Evolutionary conservation across 2,329 filamentous ascomycete species (phyloP), one percentile per base, ranked within the genome.

Genomic region (Amauroascus verrucosus): DNA sequence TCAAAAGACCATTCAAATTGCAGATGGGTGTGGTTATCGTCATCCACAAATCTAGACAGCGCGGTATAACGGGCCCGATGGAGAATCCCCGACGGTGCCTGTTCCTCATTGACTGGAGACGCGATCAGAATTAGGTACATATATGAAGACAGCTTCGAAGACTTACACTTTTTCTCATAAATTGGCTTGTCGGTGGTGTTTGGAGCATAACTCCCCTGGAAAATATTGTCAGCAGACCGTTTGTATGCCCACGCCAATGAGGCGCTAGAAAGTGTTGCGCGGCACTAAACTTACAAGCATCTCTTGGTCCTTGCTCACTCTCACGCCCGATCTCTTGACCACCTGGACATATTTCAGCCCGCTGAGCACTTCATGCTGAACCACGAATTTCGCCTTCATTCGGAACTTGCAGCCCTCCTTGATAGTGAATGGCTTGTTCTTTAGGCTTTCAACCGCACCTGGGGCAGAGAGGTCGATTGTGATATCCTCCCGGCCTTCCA

Each of bases 1-100:
- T 96, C 86, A 65, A 98, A 97, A 57, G 84, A 83, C 93, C 93
- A 98, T 65, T 95, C 86, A 70, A 98, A 98, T 68, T 85, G 78
- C 59, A 98, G 77, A 72, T 98, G 90, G 59, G 80, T 84, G 72
- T 88, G 83, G 70, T 93, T 85, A 74, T 98, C 93, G 65, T 98
- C 93, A 68, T 98, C 93, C 58, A 95, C 80, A 70, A 98, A 98
- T 71, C 82, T 88, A 61, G 89, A 95, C 57, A 83, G 72, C 58
- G 90, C 90, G 57, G 86, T 85, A 79, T 98, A 98, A 72, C 89
- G 83, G 59, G 89, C 93, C 57, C 93, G 86, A 54, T 82, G 85
- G 52, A 97, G 74, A 83, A 97, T 91, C 63, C 91, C 91, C 16
- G 84, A 84, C 14, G 93, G 93, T 16, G 93, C 93, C 60, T 95